These are phyloP conservation scores for Sclerotinia trifoliorum DNA, from an alignment of 2,329 filamentous ascomycete genomes.

Conservation along the genomic window DNA sequence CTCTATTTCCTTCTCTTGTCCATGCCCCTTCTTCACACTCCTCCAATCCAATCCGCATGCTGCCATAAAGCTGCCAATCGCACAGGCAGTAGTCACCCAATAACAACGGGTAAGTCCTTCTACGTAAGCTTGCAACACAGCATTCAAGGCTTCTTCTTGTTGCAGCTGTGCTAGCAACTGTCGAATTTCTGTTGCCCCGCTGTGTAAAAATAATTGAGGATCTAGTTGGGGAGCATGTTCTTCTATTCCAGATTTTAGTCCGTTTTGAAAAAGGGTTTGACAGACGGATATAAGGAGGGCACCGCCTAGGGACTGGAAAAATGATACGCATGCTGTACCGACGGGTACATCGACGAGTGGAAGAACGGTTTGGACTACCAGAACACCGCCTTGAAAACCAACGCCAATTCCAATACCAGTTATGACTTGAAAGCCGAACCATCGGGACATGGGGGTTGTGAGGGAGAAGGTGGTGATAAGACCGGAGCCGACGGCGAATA, in stretches of 20 bases:
- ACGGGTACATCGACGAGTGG: constrained; percentile 50
- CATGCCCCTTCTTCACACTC: constrained; percentile 50
- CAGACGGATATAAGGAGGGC: constrained; percentile 64
- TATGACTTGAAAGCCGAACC: constrained; percentile 60
- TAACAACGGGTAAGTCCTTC: constrained; percentile 52
- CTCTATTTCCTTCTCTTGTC: constrained; percentile 25
- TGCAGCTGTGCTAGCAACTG: constrained; percentile 46
- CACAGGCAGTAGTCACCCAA: constrained; percentile 52
- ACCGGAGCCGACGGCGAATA: constrained; percentile 44
- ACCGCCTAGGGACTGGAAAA: constrained; percentile 65
- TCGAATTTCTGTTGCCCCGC: constrained; percentile 52
- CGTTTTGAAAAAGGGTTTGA: constrained; percentile 66
- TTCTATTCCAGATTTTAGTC: constrained; percentile 53
- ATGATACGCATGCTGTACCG: constrained; percentile 53
- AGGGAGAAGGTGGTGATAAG: constrained; percentile 46
- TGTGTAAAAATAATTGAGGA: constrained; percentile 50
- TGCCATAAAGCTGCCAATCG: constrained; percentile 47
- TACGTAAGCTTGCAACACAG: constrained; percentile 55
- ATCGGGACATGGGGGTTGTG: constrained; percentile 46
- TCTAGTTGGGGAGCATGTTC: constrained; percentile 48
- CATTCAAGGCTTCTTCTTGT: constrained; percentile 44
- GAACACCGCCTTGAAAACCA: constrained; percentile 32
- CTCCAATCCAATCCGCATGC: constrained; percentile 51
- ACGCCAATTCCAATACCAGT: constrained; percentile 32
- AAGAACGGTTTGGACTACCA: constrained; percentile 51